A percentile compares a stretch with the other conserved stretches of the same genome.
Evolutionary conservation across 176 grass and related monocot species (phyloP).

Genomic region (Oryza meridionalis): DNA sequence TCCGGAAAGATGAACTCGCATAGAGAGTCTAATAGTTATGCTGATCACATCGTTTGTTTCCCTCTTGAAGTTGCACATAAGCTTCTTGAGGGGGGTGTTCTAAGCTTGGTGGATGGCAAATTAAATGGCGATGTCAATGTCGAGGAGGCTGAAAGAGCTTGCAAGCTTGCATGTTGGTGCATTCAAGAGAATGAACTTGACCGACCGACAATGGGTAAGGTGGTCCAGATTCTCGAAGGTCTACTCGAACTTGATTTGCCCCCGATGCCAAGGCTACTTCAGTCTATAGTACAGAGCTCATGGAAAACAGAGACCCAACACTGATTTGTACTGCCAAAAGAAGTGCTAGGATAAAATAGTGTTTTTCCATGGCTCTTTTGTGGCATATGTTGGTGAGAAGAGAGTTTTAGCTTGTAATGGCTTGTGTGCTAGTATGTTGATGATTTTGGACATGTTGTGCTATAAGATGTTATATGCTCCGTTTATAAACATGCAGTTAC

Average conservation of each 20-base stretch:
- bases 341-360: no score
- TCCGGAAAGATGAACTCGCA: neutral
- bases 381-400: no score
- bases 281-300: conserved; percentile 17
- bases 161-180: conserved; percentile 52
- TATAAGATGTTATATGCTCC: no score
- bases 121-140: conserved; percentile 19
- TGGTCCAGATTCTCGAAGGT: conserved; percentile 52
- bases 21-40: neutral
- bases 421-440: no score
- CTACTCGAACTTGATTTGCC: conserved; percentile 28
- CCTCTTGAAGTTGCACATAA: neutral
- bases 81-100: neutral
- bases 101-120: conserved; percentile 6
- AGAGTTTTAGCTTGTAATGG: no score
- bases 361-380: no score
- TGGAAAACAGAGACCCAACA: no score
- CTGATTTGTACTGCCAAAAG: no score
- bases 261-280: conserved; percentile 43
- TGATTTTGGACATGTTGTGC: no score
- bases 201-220: conserved; percentile 40
- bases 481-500: no score
- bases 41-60: neutral
- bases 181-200: conserved; percentile 46
- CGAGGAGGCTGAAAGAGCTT: conserved; percentile 34